Base-by-base conservation (phyloP, 345 rosid species). In the Arabis hirsuta region DNA sequence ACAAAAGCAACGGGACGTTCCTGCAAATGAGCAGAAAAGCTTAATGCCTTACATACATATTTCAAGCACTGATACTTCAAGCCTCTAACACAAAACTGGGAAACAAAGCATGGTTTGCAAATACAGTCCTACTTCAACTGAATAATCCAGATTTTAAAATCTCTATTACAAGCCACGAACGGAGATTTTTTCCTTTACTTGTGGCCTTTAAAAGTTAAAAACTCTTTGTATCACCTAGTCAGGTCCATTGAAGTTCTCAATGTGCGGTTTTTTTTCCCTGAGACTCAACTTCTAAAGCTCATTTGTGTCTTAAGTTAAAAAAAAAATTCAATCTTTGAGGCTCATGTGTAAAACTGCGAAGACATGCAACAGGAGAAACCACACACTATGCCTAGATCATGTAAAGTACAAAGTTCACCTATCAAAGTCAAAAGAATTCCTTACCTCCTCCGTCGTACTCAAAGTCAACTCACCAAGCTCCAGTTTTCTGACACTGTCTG, bases 1-100 rank as follows among this genome's bases (percentile, higher is more conserved):
- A 95, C 99, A 83, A 95, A 95, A 55, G 97, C 99, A 13, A 87
- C 89, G 9, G 96, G 79, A 77, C 86, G 78, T 79, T 95, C 99
- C 99, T 95, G 90, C 39, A 77, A 26, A 36, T 55, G 55, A 76
- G 62, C 31, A 69, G 55, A 38, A 31, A 66, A 51, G 1, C 7
- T 51, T 27, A 73, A 73, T 22, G 63, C 59, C 38, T 38, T 31
- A 2, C 43, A 45, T 24, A 54, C 41, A 51, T 51, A 27, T 13
- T 20, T 13, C 26, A 69, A 41, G 52, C 12, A 10, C 34, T 42
- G n/a, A 65, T 43, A 53, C 38, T 50, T 65, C 58, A 36, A 38
- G 29, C 2, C 7, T 27, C 19, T 41, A 39, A 16, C 56, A 24
- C 12, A 41, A 10, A 52, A 11, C 26, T 31, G 12, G 61, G 52